Percentiles rank a stretch among this genome's conserved stretches.
These are phyloP conservation scores for Backusella psychrophila DNA, from an alignment of 192 early-diverging fungal genomes.

Conservation along the genomic window DNA sequence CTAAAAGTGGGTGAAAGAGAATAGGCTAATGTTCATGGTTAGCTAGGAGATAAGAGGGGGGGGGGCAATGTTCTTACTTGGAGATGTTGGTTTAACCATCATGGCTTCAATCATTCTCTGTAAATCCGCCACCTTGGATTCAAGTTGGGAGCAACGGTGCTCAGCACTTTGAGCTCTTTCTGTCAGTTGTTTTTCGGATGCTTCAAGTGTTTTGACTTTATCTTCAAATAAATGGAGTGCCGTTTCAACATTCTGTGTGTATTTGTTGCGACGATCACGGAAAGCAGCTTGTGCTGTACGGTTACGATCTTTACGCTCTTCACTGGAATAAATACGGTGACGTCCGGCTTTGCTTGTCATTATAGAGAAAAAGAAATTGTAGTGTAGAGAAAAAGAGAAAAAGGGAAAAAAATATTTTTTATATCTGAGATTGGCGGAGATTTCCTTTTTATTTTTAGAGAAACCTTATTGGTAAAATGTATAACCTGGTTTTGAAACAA, in stretches of 20 bases:
- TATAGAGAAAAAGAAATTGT: not conserved
- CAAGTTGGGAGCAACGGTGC: not conserved
- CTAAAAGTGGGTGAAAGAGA: not conserved
- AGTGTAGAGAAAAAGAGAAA: not conserved
- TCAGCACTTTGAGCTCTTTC: constrained; percentile 1
- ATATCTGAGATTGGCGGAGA: no score
- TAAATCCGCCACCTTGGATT: constrained; percentile 2
- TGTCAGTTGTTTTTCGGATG: not conserved
- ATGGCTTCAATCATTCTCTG: not conserved
- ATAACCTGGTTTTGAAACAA: no score
- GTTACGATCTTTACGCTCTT: constrained; percentile 11
- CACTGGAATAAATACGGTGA: constrained; percentile 5
- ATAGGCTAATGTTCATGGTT: not conserved
- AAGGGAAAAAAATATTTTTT: not conserved
- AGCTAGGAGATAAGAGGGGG: no score
- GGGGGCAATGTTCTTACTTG: not conserved
- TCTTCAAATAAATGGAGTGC: not conserved
- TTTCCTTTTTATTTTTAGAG: no score
- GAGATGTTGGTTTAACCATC: not conserved
- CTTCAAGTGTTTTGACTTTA: not conserved
- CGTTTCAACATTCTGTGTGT: not conserved
- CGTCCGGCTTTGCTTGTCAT: not conserved
- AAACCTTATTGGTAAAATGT: no score
- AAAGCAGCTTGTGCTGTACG: constrained; percentile 13
- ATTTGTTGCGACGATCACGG: constrained; percentile 5